These are phyloP conservation scores for Trichoderma brevicompactum DNA, from an alignment of 2,329 filamentous ascomycete genomes.

Conservation along the genomic window DNA sequence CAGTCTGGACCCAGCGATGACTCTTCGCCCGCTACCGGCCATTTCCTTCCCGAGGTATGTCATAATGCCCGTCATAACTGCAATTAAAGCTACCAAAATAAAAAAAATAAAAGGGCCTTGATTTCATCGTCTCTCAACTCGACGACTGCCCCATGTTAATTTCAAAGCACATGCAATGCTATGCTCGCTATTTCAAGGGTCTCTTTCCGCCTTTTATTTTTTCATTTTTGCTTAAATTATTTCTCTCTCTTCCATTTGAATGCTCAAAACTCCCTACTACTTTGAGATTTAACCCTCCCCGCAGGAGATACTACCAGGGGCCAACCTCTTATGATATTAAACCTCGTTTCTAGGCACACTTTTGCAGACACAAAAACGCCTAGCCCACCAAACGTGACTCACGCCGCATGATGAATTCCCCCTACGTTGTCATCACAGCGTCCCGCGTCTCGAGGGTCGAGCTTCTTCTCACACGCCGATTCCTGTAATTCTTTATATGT, in stretches of 20 bases:
- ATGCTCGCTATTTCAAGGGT: too few species aligned
- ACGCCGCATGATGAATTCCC: slow-evolving; percentile 8
- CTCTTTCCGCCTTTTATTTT: too few species aligned
- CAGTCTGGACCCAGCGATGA: not conserved
- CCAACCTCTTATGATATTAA: too few species aligned
- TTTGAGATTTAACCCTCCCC: too few species aligned
- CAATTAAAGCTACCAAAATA: not conserved
- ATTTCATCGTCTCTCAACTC: too few species aligned
- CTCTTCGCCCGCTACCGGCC: slow-evolving; percentile 19
- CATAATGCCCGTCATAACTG: not conserved
- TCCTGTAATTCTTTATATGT: not conserved
- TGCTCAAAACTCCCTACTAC: too few species aligned
- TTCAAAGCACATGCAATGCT: too few species aligned
- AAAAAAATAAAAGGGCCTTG: not conserved
- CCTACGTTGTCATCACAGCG: not conserved
- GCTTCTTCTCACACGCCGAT: not conserved
- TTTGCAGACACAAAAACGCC: slow-evolving; percentile 14
- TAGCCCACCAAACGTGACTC: slow-evolving; percentile 8
- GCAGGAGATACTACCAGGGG: too few species aligned
- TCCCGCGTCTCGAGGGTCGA: not conserved
- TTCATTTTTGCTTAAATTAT: too few species aligned
- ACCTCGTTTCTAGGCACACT: not conserved
- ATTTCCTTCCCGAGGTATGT: slow-evolving; percentile 9
- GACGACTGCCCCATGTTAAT: too few species aligned
- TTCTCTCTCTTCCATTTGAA: too few species aligned